Percentiles rank a stretch among this genome's conserved stretches.
Conservation (phyloP, 805 yeast species). For the Suhomyces prunicola region DNA sequence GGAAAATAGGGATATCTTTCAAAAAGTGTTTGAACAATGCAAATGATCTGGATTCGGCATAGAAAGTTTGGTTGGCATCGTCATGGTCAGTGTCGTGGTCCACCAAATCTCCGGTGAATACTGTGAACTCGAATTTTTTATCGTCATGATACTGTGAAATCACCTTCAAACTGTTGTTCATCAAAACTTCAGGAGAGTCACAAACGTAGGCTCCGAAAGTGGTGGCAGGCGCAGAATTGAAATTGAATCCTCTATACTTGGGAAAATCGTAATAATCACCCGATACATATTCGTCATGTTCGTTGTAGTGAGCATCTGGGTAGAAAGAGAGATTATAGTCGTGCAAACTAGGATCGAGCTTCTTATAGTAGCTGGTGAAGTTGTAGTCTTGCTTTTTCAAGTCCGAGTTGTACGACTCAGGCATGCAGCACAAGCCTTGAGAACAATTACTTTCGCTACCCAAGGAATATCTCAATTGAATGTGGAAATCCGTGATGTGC, state of each 20-base stretch:
- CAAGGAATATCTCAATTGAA: slow-evolving; percentile 50
- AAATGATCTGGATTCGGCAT: slow-evolving; percentile 69
- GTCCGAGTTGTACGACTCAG: slow-evolving; percentile 40
- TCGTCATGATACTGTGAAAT: slow-evolving; percentile 34
- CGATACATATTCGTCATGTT: slow-evolving; percentile 20
- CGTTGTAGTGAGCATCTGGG: slow-evolving; percentile 29
- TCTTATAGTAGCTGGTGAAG: slow-evolving; percentile 27
- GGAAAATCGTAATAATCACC: slow-evolving; percentile 37
- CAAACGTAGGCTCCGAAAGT: slow-evolving; percentile 61
- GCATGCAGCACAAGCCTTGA: slow-evolving; percentile 58
- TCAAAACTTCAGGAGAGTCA: slow-evolving; percentile 61
- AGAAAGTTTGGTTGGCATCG: slow-evolving; percentile 61
- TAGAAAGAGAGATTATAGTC: slow-evolving; percentile 23
- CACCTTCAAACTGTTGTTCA: slow-evolving; percentile 54
- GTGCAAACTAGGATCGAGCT: slow-evolving; percentile 10
- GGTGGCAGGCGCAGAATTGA: slow-evolving; percentile 50
- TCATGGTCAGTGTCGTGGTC: slow-evolving; percentile 59
- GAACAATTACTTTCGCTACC: slow-evolving; percentile 61
- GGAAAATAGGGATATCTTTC: slow-evolving; percentile 52
- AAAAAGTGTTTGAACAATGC: slow-evolving; percentile 53
- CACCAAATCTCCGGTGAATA: slow-evolving; percentile 73
- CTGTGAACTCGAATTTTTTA: slow-evolving; percentile 52
- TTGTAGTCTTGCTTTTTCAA: slow-evolving; percentile 23
- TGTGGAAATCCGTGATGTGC: slow-evolving; percentile 66
- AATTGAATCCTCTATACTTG: slow-evolving; percentile 22